Percentiles rank a stretch among this genome's conserved stretches.
These are phyloP conservation scores for Amanita muscaria DNA, from an alignment of 768 basidiomycete species.

Conservation along the genomic window DNA sequence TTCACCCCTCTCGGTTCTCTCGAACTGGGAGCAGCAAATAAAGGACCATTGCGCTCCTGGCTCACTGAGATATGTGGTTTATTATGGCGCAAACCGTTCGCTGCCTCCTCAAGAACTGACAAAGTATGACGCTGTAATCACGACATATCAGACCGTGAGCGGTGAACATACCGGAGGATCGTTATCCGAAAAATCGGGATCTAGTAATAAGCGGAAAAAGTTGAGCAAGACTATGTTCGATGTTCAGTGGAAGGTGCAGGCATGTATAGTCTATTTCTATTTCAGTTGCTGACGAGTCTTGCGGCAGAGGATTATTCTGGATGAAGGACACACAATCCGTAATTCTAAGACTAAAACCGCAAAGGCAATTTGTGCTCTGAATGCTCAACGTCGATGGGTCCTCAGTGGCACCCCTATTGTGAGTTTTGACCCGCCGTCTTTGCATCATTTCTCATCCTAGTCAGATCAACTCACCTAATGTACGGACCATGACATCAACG, in stretches of 20 bases:
- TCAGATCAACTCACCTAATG: constrained; percentile 75
- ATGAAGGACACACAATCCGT: constrained; percentile 84
- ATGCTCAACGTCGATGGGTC: constrained; percentile 71
- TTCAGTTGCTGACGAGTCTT: no score
- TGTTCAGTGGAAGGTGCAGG: constrained; percentile 71
- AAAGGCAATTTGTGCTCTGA: constrained; percentile 51
- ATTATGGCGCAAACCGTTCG: constrained; percentile 63
- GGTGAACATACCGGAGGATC: constrained; percentile 39
- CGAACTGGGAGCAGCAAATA: constrained; percentile 86
- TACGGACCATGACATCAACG: constrained; percentile 16
- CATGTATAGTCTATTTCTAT: neutral
- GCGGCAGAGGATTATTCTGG: constrained; percentile 55
- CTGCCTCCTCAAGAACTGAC: constrained; percentile 51
- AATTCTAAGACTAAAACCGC: constrained; percentile 86
- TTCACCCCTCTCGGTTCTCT: constrained; percentile 73
- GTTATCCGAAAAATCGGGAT: constrained; percentile 19
- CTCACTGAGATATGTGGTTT: constrained; percentile 46
- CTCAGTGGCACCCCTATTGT: constrained; percentile 87
- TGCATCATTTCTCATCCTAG: constrained; percentile 1
- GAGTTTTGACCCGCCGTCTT: constrained; percentile 21
- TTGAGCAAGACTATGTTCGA: constrained; percentile 48
- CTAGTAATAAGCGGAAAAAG: constrained; percentile 57
- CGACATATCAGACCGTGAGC: constrained; percentile 70
- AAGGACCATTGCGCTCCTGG: constrained; percentile 57
- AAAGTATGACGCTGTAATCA: constrained; percentile 70